Percentiles rank a stretch among this genome's conserved stretches.
These are phyloP conservation scores for Tuber microsphaerosporum DNA, from an alignment of 495 filamentous ascomycete species.

Conservation along the genomic window DNA sequence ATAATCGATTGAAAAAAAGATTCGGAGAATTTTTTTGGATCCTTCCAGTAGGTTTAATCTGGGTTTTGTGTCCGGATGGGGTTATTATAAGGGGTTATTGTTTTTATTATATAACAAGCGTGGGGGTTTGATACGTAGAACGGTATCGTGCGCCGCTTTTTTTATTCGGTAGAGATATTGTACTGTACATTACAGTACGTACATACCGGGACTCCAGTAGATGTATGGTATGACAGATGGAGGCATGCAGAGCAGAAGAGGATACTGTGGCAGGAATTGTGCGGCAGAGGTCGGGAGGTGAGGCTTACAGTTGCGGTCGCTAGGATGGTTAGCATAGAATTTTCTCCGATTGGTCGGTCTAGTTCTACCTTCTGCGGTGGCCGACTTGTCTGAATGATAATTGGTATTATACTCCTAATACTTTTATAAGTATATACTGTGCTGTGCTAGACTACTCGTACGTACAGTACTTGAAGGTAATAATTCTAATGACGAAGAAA, in stretches of 20 bases:
- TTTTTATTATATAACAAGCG: not conserved
- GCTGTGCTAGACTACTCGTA: too few species aligned
- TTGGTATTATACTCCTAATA: not conserved
- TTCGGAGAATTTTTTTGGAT: not conserved
- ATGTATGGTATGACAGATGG: not conserved
- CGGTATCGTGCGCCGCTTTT: not conserved
- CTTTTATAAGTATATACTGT: not conserved
- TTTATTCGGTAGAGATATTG: not conserved
- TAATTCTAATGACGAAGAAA: not conserved
- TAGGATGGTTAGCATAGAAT: not conserved
- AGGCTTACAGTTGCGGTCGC: not conserved
- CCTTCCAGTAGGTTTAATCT: not conserved
- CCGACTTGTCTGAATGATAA: not conserved
- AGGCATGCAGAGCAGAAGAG: not conserved
- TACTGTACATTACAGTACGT: too few species aligned
- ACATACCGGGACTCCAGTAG: not conserved
- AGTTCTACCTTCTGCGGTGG: not conserved
- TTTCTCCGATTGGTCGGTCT: not conserved
- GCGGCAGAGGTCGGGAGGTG: not conserved
- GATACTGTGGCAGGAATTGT: not conserved
- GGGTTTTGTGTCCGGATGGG: not conserved
- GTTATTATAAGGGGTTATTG: not conserved
- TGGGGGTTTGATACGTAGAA: not conserved
- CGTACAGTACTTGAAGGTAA: not conserved
- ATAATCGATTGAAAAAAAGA: not conserved